Conservation (phyloP, 352 stramenopile species). For the Phytophthora brassicae region DNA sequence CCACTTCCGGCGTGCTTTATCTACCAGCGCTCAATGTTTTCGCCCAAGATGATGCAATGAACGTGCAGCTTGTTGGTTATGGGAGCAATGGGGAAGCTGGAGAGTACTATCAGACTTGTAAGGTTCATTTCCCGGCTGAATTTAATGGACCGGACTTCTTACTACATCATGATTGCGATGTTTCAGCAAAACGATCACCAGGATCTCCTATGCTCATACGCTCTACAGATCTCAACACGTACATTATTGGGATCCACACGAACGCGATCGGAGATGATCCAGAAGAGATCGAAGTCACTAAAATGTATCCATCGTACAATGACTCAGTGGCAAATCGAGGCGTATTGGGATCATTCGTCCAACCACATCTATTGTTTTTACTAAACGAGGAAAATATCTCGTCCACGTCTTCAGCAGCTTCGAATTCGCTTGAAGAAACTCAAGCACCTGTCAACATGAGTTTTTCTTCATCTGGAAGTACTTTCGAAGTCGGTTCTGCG, state of each 20-base stretch:
- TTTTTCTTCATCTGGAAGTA: conserved; percentile 10
- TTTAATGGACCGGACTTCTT: conserved; percentile 49
- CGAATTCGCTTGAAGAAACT: not conserved
- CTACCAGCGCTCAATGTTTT: conserved; percentile 39
- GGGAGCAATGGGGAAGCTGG: conserved; percentile 20
- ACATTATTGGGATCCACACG: conserved; percentile 64
- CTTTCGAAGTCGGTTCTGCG: not conserved
- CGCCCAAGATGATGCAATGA: conserved; percentile 32
- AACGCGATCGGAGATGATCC: conserved; percentile 39
- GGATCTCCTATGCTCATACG: conserved; percentile 64
- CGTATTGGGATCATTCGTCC: conserved; percentile 52
- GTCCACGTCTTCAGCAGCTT: conserved; percentile 1
- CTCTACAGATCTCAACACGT: conserved; percentile 54
- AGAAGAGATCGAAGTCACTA: not conserved
- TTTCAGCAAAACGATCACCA: conserved; percentile 40
- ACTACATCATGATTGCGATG: conserved; percentile 67
- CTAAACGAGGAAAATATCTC: conserved; percentile 6
- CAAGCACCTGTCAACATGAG: not conserved
- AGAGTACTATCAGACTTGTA: conserved; percentile 50
- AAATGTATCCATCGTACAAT: conserved; percentile 29
- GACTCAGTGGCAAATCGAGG: conserved; percentile 48
- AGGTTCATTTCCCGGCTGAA: conserved; percentile 43
- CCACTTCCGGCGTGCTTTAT: conserved; percentile 33
- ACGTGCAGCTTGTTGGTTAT: conserved; percentile 61
- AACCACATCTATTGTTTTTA: conserved; percentile 45